Evolutionary conservation across 176 grass and related monocot genomes (phyloP).

Genomic region (Zoysia japonica): DNA sequence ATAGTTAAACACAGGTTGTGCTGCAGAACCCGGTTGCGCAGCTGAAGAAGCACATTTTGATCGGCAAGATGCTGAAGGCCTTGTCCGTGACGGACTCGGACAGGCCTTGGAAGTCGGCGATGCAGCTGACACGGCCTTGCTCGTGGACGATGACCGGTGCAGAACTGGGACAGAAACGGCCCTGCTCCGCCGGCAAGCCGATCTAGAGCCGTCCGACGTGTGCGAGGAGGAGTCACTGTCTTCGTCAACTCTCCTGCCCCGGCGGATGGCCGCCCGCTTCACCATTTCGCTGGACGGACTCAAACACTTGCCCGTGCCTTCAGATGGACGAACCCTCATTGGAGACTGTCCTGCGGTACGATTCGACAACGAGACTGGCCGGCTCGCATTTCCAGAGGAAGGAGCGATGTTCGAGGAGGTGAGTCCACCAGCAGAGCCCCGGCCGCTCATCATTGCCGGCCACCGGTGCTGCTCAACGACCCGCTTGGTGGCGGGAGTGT

Average conservation of each 20-base stretch:
- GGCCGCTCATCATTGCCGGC: constrained; percentile 53
- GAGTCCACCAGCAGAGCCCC: constrained; percentile 6
- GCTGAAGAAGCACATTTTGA: constrained; percentile 33
- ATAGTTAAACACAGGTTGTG: constrained; percentile 37
- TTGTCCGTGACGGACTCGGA: constrained; percentile 45
- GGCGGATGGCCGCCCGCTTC: constrained; percentile 20
- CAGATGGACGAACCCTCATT: constrained; percentile 17
- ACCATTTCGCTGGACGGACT: constrained; percentile 25
- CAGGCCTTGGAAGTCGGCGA: constrained; percentile 16
- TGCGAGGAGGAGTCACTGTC: constrained; percentile 42
- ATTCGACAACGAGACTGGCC: constrained; percentile 17
- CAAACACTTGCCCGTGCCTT: constrained; percentile 23
- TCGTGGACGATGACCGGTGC: constrained; percentile 29
- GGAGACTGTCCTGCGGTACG: constrained; percentile 22
- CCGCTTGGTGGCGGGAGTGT: constrained; percentile 17
- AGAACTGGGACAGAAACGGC: constrained; percentile 10
- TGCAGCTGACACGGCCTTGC: constrained; percentile 29
- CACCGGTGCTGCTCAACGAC: constrained; percentile 51
- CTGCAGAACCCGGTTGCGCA: neutral
- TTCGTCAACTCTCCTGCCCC: constrained; percentile 29
- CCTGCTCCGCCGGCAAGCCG: neutral
- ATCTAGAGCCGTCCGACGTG: constrained; percentile 27
- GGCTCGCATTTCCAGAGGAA: constrained; percentile 28
- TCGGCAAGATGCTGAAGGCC: constrained; percentile 43
- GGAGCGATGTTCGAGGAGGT: constrained; percentile 22